Conservation (phyloP, 1,284 basidiomycete genomes). For the Fomitopsis schrenkii region DNA sequence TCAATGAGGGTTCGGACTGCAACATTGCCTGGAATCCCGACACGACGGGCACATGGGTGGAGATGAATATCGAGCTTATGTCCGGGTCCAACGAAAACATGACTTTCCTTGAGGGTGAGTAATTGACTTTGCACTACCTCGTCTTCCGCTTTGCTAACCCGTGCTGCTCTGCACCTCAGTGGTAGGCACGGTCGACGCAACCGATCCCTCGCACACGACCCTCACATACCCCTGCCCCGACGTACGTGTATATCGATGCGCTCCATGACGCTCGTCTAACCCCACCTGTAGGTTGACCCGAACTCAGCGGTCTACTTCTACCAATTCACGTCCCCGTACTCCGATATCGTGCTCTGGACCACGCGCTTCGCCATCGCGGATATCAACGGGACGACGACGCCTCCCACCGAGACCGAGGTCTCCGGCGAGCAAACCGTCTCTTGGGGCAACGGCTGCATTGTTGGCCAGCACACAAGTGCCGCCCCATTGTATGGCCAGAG, state of each 20-base stretch:
- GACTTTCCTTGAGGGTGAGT: conserved; percentile 59
- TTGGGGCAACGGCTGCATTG: conserved; percentile 69
- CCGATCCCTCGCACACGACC: conserved; percentile 33
- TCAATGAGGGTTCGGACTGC: conserved; percentile 52
- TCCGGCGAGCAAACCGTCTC: conserved; percentile 51
- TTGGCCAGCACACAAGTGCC: conserved; percentile 32
- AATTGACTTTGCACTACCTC: neutral
- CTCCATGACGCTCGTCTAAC: neutral
- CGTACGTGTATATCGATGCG: conserved; percentile 30
- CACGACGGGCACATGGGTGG: conserved; percentile 54
- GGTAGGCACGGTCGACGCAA: conserved; percentile 61
- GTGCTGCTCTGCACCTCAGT: conserved; percentile 30
- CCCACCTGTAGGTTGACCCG: conserved; percentile 49
- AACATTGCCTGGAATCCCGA: conserved; percentile 53
- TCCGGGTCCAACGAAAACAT: conserved; percentile 72
- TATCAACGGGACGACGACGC: conserved; percentile 40
- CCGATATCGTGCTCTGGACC: conserved; percentile 61
- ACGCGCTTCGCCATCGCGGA: conserved; percentile 77
- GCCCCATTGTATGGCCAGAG: conserved; percentile 22
- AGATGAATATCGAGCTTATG: conserved; percentile 75
- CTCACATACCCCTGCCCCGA: conserved; percentile 64
- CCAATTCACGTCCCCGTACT: conserved; percentile 53
- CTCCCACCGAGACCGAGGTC: conserved; percentile 50
- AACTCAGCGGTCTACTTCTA: conserved; percentile 79
- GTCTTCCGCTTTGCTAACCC: neutral